Base-by-base conservation (phyloP, 192 early-diverging fungal species). In the Coemansia javaensis region DNA sequence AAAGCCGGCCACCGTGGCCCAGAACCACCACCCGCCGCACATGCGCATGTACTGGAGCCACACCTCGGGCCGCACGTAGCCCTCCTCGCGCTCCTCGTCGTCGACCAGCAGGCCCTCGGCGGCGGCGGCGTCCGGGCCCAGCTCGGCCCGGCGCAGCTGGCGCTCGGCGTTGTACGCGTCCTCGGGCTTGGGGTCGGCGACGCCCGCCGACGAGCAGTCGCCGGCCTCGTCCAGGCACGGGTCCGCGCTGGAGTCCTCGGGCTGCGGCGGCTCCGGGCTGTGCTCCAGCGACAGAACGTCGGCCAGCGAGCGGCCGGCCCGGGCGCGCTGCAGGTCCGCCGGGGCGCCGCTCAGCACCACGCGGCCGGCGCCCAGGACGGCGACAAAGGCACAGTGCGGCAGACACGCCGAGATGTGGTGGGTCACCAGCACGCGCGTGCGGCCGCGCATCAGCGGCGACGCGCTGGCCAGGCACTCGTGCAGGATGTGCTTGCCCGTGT, bases 391-490 rank as follows among this genome's bases (percentile, higher is more conserved):
- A 18, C 40, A 54, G 30, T 83, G 84, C 24, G 66, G 60, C 33
- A 89, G 56, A 30, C 83, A 85, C 28, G 83, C 45, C 9, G 81
- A 60, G 13, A 88, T 82, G 33, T 90, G 85, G 63, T 97, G 96
- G 0, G 93, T 93, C 9, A 95, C 96, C 30, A 99, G 71, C n/a
- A 99, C 63, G 2, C 85, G 59, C 0, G 96, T 99, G 9, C 91
- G 78, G 20, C 81, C 78, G 2, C 53, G 55, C 79, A 99, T 78
- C 39, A 92, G 63, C 16, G 79, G 81, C n/a, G 62, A 53, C 30
- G 47, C 28, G 16, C 82, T 82, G 16, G 82, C 71, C 52, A 98
- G 51, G 44, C 89, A 92, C 33, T 85, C 56, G 7, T 84, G 78
- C 38, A 89, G 84, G 23, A 99, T 73, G 50, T 90, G 88, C 37